phyloP scores from a whole-genome alignment of 2,329 filamentous ascomycete species.

The Salinomyces thailandicus region DNA sequence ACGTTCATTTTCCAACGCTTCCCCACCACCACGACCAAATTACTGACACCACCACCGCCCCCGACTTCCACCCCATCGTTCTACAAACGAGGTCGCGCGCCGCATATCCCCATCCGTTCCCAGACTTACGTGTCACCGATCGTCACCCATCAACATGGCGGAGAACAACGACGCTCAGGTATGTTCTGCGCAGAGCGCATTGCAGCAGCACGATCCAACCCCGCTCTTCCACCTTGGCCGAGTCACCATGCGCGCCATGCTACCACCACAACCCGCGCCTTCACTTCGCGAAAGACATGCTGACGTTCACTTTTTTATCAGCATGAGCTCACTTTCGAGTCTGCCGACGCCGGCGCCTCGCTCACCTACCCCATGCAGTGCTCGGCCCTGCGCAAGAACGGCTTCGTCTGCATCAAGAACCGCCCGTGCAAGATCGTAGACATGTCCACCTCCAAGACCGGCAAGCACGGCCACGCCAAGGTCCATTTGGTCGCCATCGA shows the following conservation, averaged over 20 bases:
- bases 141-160: constrained; percentile 3
- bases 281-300: not conserved
- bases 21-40: too few species aligned
- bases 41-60: too few species aligned
- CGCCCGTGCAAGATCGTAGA: constrained; percentile 99
- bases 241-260: not conserved
- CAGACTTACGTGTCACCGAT: too few species aligned
- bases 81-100: too few species aligned
- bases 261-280: not conserved
- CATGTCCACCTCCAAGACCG: constrained; percentile 99
- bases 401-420: constrained; percentile 94
- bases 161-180: constrained; percentile 50
- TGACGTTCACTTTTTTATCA: constrained; percentile 16
- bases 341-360: constrained; percentile 92
- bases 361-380: constrained; percentile 96
- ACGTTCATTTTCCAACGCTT: not conserved
- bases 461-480: constrained; percentile 99
- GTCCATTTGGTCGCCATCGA: constrained; percentile 96
- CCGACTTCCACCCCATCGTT: too few species aligned
- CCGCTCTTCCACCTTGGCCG: constrained; percentile 2
- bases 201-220: not conserved
- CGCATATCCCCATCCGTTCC: too few species aligned
- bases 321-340: constrained; percentile 69
- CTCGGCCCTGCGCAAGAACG: constrained; percentile 99
- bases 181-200: constrained; percentile 26